phyloP scores from a whole-genome alignment of 2,329 filamentous ascomycete species.

The Fusarium sp. region DNA sequence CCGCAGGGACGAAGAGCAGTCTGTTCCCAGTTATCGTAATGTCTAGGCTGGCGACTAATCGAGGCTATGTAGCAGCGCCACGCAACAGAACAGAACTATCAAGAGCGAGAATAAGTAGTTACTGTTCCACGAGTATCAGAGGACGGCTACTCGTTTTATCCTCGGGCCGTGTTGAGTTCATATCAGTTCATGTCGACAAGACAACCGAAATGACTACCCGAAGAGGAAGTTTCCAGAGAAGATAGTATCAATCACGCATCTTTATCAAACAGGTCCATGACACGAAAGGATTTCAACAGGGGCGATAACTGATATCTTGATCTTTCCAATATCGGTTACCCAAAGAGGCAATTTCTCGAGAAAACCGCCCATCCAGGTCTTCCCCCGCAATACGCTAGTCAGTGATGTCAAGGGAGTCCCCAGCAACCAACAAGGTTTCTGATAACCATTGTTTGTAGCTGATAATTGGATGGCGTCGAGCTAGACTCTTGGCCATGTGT shows the following conservation, averaged over 20 bases:
- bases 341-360: conserved; percentile 12
- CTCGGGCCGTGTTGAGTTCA: conserved; percentile 19
- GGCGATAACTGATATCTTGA: conserved; percentile 1
- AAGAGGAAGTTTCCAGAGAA: not conserved
- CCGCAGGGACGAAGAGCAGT: not conserved
- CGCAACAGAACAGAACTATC: not conserved
- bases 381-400: conserved; percentile 11
- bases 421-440: conserved; percentile 1
- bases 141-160: conserved; percentile 32
- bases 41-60: not conserved
- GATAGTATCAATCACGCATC: not conserved
- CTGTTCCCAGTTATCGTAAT: not conserved
- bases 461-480: not conserved
- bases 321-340: not conserved
- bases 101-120: not conserved
- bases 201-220: not conserved
- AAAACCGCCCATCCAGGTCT: conserved; percentile 1
- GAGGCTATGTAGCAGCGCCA: not conserved
- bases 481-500: not conserved
- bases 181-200: not conserved
- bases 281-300: not conserved
- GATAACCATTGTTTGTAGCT: not conserved
- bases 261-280: not conserved
- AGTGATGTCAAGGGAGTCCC: not conserved
- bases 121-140: not conserved